Percentiles rank a stretch among this genome's conserved stretches.
Conservation (phyloP, 345 rosid species). For the Citrus australasica region DNA sequence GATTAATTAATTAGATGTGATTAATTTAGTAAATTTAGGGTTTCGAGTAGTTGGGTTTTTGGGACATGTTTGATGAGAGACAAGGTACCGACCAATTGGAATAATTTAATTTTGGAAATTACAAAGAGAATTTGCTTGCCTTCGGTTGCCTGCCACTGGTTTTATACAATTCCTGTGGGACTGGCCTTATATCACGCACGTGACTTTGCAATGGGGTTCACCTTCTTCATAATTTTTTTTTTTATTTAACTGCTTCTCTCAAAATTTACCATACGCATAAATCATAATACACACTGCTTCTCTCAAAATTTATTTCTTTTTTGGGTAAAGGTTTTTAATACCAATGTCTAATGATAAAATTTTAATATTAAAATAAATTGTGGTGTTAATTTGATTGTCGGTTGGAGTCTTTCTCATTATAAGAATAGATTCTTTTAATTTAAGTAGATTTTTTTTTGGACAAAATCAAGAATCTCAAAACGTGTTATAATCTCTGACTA, state of each 20-base stretch:
- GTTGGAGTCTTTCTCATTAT: too few species aligned
- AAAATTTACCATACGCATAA: too few species aligned
- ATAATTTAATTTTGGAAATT: slow-evolving; percentile 2
- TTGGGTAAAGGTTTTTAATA: too few species aligned
- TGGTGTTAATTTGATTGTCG: too few species aligned
- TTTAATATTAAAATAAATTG: too few species aligned
- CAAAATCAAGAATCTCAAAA: too few species aligned
- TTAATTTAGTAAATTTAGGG: slow-evolving; percentile 6
- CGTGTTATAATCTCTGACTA: too few species aligned
- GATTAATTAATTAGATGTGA: neutral
- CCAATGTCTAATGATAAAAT: too few species aligned
- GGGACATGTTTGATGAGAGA: slow-evolving; percentile 16
- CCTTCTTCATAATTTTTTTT: neutral
- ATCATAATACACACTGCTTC: too few species aligned
- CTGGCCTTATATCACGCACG: neutral
- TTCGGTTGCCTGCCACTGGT: slow-evolving; percentile 8
- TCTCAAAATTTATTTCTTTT: too few species aligned
- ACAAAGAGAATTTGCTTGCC: neutral
- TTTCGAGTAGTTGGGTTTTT: slow-evolving; percentile 8
- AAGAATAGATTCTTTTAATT: too few species aligned
- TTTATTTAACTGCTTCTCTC: neutral
- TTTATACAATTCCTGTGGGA: slow-evolving; percentile 17
- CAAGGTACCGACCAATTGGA: slow-evolving; percentile 29
- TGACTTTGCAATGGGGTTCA: neutral
- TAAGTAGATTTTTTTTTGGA: too few species aligned